These are phyloP conservation scores for Helianthus annuus DNA, from an alignment of 129 eudicot genomes.

Conservation along the genomic window HanXRQr2.0-SUNRISE NC_035438.2:4426949-4427448, in stretches of 20 bases:
- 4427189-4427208: not conserved
- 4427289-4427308: not conserved
- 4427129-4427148: not conserved
- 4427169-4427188: not conserved
- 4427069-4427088: constrained; percentile 7
- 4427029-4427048: constrained; percentile 32
- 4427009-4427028: too few species aligned
- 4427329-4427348: not conserved
- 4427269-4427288: constrained; percentile 2
- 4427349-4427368: not conserved
- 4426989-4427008: not conserved
- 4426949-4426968: constrained; percentile 31
- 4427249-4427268: not conserved
- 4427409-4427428: not conserved
- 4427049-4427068: constrained; percentile 8
- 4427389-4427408: not conserved
- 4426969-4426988: constrained; percentile 20
- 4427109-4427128: constrained; percentile 21
- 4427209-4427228: too few species aligned
- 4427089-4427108: constrained; percentile 22
- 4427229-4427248: not conserved
- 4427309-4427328: not conserved
- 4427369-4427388: not conserved
- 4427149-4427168: not conserved
- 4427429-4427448: not conserved